These are phyloP conservation scores for Acacia melanoxylon DNA, from an alignment of 306 rosid species.

Conservation along the genomic window DNA sequence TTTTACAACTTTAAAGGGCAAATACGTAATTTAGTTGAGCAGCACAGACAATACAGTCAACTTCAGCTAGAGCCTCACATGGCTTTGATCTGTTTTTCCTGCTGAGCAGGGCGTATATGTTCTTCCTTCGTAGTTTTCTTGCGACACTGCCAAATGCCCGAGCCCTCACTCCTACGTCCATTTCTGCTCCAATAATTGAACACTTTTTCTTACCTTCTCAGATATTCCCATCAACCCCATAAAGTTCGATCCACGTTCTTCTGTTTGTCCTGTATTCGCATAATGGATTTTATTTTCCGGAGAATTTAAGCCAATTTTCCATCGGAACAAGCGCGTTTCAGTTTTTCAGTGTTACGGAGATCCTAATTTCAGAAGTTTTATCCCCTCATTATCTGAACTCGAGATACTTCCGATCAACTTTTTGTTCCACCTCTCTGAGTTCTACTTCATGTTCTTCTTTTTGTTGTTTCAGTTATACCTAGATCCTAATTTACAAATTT, in stretches of 20 bases:
- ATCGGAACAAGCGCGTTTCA: slow-evolving; percentile 11
- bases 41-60: slow-evolving; percentile 35
- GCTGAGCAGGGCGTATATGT: slow-evolving; percentile 33
- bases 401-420: background rate
- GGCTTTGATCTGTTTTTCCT: slow-evolving; percentile 64
- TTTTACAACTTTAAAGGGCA: background rate
- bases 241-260: slow-evolving; percentile 50
- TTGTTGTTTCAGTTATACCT: slow-evolving; percentile 33
- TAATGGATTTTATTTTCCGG: slow-evolving; percentile 9
- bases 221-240: slow-evolving; percentile 29
- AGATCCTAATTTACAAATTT: slow-evolving; percentile 38
- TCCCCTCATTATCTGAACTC: background rate
- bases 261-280: slow-evolving; percentile 42
- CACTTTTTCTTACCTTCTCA: background rate
- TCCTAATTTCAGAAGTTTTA: slow-evolving; percentile 31
- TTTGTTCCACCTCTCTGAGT: slow-evolving; percentile 31
- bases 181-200: slow-evolving; percentile 25
- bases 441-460: slow-evolving; percentile 43
- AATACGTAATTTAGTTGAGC: slow-evolving; percentile 16
- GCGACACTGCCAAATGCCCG: slow-evolving; percentile 9
- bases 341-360: slow-evolving; percentile 35
- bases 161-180: slow-evolving; percentile 21
- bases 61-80: slow-evolving; percentile 56
- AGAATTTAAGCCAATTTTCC: slow-evolving; percentile 19
- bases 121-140: background rate